A percentile compares a stretch with the other conserved stretches of the same genome.
Evolutionary conservation across 345 rosid genomes (phyloP).

Genomic region (Syzygium grande): DNA sequence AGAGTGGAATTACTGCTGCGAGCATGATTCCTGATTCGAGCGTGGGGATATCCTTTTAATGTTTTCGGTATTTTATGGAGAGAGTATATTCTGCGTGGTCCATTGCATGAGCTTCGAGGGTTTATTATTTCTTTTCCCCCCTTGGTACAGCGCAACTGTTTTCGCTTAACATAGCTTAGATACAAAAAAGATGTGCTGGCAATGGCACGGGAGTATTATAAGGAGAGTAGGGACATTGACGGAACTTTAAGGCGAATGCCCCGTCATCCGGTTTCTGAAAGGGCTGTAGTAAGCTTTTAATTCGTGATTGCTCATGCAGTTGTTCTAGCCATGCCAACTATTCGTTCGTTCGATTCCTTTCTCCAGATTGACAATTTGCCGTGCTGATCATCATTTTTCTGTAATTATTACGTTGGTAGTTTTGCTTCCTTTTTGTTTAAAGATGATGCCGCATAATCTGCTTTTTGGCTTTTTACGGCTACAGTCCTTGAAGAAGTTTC

Average conservation of each 20-base stretch:
- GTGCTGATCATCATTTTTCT: no score
- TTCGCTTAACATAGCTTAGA: no score
- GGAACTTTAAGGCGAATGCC: constrained; percentile 83
- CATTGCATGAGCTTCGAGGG: no score
- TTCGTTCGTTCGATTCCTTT: no score
- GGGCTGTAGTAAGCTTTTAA: constrained; percentile 60
- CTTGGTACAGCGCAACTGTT: neutral
- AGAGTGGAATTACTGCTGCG: constrained; percentile 50
- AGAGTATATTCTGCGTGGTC: no score
- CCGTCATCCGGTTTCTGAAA: constrained; percentile 80
- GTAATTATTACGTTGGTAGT: neutral
- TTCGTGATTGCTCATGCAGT: neutral
- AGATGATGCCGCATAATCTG: neutral
- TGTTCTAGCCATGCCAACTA: neutral
- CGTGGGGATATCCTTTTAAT: no score
- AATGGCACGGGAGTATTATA: no score
- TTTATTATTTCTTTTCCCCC: no score
- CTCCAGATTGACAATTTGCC: no score
- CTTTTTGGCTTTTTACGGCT: constrained; percentile 36
- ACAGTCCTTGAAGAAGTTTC: constrained; percentile 86
- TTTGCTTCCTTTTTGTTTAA: neutral
- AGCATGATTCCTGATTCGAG: no score
- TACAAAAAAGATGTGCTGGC: no score
- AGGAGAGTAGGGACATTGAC: constrained; percentile 15
- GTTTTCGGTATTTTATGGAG: no score